These are phyloP conservation scores for Scedosporium aurantiacum DNA, from an alignment of 2,329 filamentous ascomycete species.

Conservation along the genomic window DNA sequence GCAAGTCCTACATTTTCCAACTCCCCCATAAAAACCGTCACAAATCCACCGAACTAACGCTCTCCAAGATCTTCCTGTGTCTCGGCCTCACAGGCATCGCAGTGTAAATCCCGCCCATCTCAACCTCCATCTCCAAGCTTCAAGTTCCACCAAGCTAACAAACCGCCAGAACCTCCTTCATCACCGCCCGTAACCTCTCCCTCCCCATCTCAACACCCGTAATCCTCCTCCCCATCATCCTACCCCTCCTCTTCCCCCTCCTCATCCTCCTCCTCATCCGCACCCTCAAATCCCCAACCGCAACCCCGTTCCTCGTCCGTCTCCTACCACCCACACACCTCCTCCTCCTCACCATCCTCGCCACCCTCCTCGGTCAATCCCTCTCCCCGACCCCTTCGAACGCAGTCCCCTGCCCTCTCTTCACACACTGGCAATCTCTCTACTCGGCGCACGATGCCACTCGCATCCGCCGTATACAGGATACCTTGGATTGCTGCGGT, in stretches of 20 bases:
- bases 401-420: conserved; percentile 9
- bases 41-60: neutral
- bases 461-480: conserved; percentile 50
- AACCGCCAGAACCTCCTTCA: conserved; percentile 25
- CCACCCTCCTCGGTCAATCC: conserved; percentile 26
- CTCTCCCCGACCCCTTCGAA: neutral
- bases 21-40: neutral
- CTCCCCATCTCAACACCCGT: conserved; percentile 26
- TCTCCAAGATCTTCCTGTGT: neutral
- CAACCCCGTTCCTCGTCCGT: conserved; percentile 14
- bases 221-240: conserved; percentile 26
- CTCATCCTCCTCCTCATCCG: conserved; percentile 20
- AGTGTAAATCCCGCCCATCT: conserved; percentile 14
- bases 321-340: conserved; percentile 17
- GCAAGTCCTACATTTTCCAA: too few relatives aligned
- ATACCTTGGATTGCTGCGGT: conserved; percentile 57
- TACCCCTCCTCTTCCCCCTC: conserved; percentile 27
- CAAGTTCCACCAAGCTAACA: neutral
- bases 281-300: conserved; percentile 18
- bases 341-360: conserved; percentile 28
- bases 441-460: conserved; percentile 31
- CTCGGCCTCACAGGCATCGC: conserved; percentile 18
- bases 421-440: conserved; percentile 13
- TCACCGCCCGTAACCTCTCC: conserved; percentile 25
- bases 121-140: neutral